A percentile compares a stretch with the other conserved stretches of the same genome.
These are phyloP conservation scores for Populus nigra DNA, from an alignment of 345 rosid genomes.

Conservation along the genomic window DNA sequence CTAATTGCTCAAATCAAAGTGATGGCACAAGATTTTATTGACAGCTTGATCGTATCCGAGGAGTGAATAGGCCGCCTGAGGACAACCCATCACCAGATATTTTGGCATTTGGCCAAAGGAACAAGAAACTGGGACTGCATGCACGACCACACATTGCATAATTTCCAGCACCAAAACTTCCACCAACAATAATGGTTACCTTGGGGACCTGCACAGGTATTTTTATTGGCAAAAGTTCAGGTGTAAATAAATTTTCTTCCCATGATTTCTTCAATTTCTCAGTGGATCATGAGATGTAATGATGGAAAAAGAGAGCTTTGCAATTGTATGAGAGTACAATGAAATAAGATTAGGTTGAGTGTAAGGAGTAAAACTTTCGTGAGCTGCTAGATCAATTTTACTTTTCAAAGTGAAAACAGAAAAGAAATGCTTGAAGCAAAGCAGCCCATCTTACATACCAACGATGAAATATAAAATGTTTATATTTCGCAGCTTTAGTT, in stretches of 20 bases:
- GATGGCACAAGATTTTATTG: too few species aligned
- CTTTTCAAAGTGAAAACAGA: slow-evolving; percentile 5
- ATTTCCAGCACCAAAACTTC: slow-evolving; percentile 98
- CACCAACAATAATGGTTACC: slow-evolving; percentile 79
- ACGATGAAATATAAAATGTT: slow-evolving; percentile 8
- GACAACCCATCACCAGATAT: slow-evolving; percentile 96
- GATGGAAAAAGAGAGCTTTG: background rate
- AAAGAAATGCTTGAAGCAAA: background rate
- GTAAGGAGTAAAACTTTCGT: slow-evolving; percentile 46
- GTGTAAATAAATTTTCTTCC: slow-evolving; percentile 2
- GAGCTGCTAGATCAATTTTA: background rate
- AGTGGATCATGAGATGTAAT: background rate
- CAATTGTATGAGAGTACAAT: background rate
- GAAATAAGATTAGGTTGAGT: background rate
- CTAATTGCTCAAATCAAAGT: too few species aligned
- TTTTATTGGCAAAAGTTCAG: background rate
- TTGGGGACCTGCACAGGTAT: slow-evolving; percentile 61
- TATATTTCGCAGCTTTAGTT: slow-evolving; percentile 16
- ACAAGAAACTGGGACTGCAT: slow-evolving; percentile 71
- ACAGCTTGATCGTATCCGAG: too few species aligned
- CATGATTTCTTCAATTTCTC: background rate
- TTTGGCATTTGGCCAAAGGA: slow-evolving; percentile 94
- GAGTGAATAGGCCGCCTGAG: slow-evolving; percentile 54
- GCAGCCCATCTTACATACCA: slow-evolving; percentile 22
- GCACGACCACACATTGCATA: slow-evolving; percentile 70